Conservation (phyloP, 805 yeast species). For the Jamesozyma jinghongensis region DNA sequence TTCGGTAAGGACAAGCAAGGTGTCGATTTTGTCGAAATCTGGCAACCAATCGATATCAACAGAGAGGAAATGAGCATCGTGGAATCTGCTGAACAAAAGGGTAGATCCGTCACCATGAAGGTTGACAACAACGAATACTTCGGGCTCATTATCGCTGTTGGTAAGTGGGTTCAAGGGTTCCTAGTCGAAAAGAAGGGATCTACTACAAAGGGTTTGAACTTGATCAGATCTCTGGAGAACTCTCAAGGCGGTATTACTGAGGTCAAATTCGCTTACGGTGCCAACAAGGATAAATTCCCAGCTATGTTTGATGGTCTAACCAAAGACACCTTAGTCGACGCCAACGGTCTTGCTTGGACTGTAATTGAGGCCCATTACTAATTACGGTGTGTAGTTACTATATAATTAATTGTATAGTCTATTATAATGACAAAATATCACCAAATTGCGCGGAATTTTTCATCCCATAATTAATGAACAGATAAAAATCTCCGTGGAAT, state of each 20-base stretch:
- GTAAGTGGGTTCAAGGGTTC: slow-evolving; percentile 30
- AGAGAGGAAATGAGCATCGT: slow-evolving; percentile 15
- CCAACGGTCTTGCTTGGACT: slow-evolving; percentile 23
- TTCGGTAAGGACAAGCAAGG: slow-evolving; percentile 22
- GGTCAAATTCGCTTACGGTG: slow-evolving; percentile 19
- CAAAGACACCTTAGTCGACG: slow-evolving; percentile 17
- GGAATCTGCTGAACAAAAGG: slow-evolving; percentile 5
- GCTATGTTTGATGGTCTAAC: slow-evolving; percentile 14
- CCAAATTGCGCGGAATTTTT: no score
- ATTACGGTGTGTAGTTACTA: no score
- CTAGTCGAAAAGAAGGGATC: slow-evolving; percentile 16
- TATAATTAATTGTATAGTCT: no score
- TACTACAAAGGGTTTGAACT: slow-evolving; percentile 19
- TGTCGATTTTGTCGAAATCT: slow-evolving; percentile 26
- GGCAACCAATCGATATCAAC: slow-evolving; percentile 30
- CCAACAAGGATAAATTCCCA: slow-evolving; percentile 23
- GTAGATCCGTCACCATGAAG: slow-evolving; percentile 21
- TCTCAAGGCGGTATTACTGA: slow-evolving; percentile 6
- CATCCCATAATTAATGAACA: no score
- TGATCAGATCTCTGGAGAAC: slow-evolving; percentile 22
- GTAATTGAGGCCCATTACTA: slow-evolving; percentile 23
- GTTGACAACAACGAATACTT: slow-evolving; percentile 18
- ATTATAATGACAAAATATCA: no score
- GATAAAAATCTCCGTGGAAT: no score
- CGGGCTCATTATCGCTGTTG: slow-evolving; percentile 27